Percentiles rank a stretch among this genome's conserved stretches.
Conservation (phyloP, 2,329 filamentous ascomycete genomes). For the Thermomyces lanuginosus region DNA sequence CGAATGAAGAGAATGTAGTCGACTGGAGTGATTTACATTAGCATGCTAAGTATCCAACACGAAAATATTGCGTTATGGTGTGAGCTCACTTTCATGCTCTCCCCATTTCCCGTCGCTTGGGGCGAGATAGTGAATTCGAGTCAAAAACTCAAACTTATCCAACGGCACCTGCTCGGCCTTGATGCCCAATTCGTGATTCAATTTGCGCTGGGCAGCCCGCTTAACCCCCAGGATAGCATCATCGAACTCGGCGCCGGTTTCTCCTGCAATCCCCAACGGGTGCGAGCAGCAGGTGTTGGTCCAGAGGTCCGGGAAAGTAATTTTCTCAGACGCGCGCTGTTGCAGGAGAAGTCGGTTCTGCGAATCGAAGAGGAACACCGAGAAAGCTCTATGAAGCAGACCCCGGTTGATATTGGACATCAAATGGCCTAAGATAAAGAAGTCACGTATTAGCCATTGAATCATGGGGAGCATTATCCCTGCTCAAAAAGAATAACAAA, state of each 20-base stretch:
- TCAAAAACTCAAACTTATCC: slow-evolving; percentile 84
- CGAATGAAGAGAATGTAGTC: slow-evolving; percentile 99
- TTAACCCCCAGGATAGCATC: slow-evolving; percentile 76
- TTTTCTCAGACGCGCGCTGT: slow-evolving; percentile 90
- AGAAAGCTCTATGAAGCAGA: slow-evolving; percentile 91
- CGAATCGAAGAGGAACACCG: slow-evolving; percentile 92
- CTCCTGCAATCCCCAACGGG: slow-evolving; percentile 75
- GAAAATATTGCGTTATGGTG: background rate
- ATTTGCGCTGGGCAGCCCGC: slow-evolving; percentile 78
- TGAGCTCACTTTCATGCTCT: slow-evolving; percentile 77
- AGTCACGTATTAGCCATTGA: too few relatives aligned
- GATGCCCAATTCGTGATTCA: slow-evolving; percentile 90
- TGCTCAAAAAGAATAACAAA: slow-evolving; percentile 1
- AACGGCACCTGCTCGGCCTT: slow-evolving; percentile 74
- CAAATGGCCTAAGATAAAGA: slow-evolving; percentile 55
- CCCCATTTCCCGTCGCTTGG: slow-evolving; percentile 97
- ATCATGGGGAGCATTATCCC: slow-evolving; percentile 7
- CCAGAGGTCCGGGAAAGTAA: slow-evolving; percentile 98
- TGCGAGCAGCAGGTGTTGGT: slow-evolving; percentile 99
- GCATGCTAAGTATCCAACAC: background rate
- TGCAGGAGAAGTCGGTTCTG: slow-evolving; percentile 85
- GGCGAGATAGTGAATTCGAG: slow-evolving; percentile 94
- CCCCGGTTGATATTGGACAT: slow-evolving; percentile 98
- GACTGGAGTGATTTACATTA: slow-evolving; percentile 36
- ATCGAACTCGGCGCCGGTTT: slow-evolving; percentile 69